Evolutionary conservation across 1,284 basidiomycete species (phyloP).

Genomic region (Anthracocystis walkeri): DNA sequence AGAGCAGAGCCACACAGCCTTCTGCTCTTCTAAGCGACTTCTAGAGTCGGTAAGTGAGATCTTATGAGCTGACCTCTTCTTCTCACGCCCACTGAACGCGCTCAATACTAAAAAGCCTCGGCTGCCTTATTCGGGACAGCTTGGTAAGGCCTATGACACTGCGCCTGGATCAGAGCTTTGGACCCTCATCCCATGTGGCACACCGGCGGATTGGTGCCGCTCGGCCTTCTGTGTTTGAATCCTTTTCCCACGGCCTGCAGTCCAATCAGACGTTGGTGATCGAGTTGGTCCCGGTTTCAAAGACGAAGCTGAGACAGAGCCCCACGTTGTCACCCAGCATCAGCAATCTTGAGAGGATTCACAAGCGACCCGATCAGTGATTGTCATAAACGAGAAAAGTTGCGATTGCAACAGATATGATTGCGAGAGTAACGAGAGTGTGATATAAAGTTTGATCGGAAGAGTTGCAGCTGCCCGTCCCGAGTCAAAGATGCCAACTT

Average conservation of each 20-base stretch:
- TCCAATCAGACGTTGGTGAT: too few species aligned
- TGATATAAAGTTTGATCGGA: not conserved
- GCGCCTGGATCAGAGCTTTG: not conserved
- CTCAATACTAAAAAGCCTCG: not conserved
- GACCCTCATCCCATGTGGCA: constrained; percentile 13
- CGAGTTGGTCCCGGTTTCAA: too few species aligned
- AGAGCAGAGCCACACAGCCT: too few species aligned
- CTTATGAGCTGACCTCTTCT: too few species aligned
- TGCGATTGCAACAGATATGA: too few species aligned
- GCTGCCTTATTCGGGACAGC: constrained; percentile 7
- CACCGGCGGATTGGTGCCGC: constrained; percentile 5
- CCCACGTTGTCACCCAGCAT: too few species aligned
- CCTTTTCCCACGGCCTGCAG: not conserved
- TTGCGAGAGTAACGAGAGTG: too few species aligned
- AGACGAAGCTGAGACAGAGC: too few species aligned
- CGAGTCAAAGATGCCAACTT: not conserved
- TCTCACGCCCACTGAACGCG: not conserved
- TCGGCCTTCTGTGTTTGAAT: not conserved
- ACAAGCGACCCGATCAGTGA: too few species aligned
- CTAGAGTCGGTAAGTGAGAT: too few species aligned
- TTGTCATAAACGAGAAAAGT: too few species aligned
- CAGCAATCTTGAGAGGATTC: too few species aligned
- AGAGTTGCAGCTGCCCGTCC: not conserved
- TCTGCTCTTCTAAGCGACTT: not conserved
- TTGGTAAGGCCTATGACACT: constrained; percentile 42